Evolutionary conservation across 78 protist genomes (phyloP), one percentile per base, ranked within the genome.

Genomic region (Polysphondylium violaceum): DNA sequence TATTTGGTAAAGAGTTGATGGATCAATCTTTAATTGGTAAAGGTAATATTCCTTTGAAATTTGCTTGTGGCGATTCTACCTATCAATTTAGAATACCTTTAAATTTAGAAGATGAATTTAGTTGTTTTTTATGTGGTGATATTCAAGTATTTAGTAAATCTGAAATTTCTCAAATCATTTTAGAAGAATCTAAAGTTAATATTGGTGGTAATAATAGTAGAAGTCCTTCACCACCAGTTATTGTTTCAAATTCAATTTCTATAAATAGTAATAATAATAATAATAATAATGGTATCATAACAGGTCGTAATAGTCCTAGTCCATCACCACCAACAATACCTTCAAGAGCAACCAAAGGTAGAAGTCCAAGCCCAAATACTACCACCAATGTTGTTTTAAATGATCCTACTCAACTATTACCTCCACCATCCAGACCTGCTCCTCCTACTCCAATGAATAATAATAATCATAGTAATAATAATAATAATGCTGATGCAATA

Each of bases 121-220:
- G 67, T 29, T 83, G 91, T 41, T 47, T 29, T 7, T 63, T 83
- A 19, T 65, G 60, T 56, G 91, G 91, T 23, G 71, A 53, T 3
- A 83, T 83, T 33, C 91, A 83, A 44, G 56, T 83, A 25, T 83
- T 38, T 29, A 58, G 74, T n/a, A 83, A 83, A 51, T 69, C 74
- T 19, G 91, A 83, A 51, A 58, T 83, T 31, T 31, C 33, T 25
- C 29, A 31, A 68, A 53, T 69, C 23, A 69, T 78, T 36, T 63
- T 64, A 41, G 43, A 64, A 36, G 40, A 56, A 44, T 71, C 64
- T 23, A 36, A 19, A 65, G 27, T 55, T 25, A 50, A 33, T 68
- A 50, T 33, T 31, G 21, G n/a, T 17, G 36, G 36, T n/a, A 33
- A 25, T 25, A 41, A 43, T 44, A 68, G 36, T 41, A 67, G 35